Conservation (phyloP, 2,329 filamentous ascomycete genomes). For the Trichoderma arundinaceum region DNA sequence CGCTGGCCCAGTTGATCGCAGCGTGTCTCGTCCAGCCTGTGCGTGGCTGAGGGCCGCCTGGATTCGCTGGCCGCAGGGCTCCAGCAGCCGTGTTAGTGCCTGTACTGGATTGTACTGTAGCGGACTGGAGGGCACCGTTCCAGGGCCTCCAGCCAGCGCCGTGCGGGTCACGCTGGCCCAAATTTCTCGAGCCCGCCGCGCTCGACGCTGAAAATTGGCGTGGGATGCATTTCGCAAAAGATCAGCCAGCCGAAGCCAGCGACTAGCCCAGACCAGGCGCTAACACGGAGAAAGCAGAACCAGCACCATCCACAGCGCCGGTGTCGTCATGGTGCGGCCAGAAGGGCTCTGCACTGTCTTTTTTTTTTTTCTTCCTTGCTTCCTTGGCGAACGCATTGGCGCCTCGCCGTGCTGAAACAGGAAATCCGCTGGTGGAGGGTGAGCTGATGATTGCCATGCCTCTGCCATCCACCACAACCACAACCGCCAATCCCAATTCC, state of each 20-base stretch:
- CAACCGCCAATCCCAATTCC: no score
- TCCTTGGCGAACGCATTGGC: slow-evolving; percentile 13
- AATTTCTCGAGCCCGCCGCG: slow-evolving; percentile 21
- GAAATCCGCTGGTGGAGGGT: slow-evolving; percentile 26
- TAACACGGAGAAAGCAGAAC: slow-evolving; percentile 5
- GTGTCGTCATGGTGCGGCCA: slow-evolving; percentile 28
- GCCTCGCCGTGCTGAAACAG: slow-evolving; percentile 19
- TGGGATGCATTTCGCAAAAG: background rate
- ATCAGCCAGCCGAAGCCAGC: slow-evolving; percentile 16
- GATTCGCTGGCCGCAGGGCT: slow-evolving; percentile 11
- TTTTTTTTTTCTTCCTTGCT: background rate
- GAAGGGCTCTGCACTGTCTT: background rate
- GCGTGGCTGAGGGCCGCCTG: slow-evolving; percentile 16
- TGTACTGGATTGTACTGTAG: slow-evolving; percentile 19
- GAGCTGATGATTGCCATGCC: slow-evolving; percentile 27
- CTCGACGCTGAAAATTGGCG: slow-evolving; percentile 18
- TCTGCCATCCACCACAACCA: background rate
- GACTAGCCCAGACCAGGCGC: slow-evolving; percentile 5
- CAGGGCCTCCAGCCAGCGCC: slow-evolving; percentile 8
- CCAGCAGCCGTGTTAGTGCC: background rate
- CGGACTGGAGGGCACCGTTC: background rate
- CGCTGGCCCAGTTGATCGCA: slow-evolving; percentile 5
- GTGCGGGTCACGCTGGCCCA: slow-evolving; percentile 4
- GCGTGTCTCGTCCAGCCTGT: background rate
- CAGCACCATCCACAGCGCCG: no score